Percentiles rank a stretch among this genome's conserved stretches.
Evolutionary conservation across 139 green algal species (phyloP).

Genomic region (Micractinium sp.): DNA sequence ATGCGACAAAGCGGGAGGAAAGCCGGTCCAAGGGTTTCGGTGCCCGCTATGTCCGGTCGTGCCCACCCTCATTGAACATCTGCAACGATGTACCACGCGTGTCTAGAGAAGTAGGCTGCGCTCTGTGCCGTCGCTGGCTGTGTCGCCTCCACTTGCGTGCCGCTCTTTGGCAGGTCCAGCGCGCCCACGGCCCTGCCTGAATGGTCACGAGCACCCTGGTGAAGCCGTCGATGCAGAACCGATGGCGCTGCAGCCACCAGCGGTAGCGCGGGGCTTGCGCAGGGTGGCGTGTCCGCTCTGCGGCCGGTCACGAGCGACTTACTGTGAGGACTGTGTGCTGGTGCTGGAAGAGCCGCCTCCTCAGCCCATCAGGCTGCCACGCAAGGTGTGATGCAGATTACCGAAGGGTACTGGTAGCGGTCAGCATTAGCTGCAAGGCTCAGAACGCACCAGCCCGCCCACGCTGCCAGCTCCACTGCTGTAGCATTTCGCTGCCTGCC

Average conservation of each 20-base stretch:
- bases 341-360: not conserved
- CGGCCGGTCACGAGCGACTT: not conserved
- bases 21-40: not conserved
- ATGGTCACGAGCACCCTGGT: not conserved
- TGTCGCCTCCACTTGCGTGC: too few relatives aligned
- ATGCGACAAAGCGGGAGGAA: not conserved
- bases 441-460: not conserved
- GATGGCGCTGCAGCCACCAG: not conserved
- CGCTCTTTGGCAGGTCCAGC: not conserved
- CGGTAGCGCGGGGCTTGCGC: too few relatives aligned
- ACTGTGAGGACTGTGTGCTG: conserved; percentile 13
- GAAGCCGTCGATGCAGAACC: not conserved
- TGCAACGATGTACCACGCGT: too few relatives aligned
- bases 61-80: too few relatives aligned
- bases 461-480: not conserved
- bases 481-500: too few relatives aligned
- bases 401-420: not conserved
- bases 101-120: too few relatives aligned
- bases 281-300: not conserved
- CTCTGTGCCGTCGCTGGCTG: too few relatives aligned
- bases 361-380: not conserved
- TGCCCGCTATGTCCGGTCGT: too few relatives aligned
- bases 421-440: not conserved
- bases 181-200: too few relatives aligned
- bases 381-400: not conserved